phyloP scores from a whole-genome alignment of 441 rosid species.

The Gossypium lobatum region DNA sequence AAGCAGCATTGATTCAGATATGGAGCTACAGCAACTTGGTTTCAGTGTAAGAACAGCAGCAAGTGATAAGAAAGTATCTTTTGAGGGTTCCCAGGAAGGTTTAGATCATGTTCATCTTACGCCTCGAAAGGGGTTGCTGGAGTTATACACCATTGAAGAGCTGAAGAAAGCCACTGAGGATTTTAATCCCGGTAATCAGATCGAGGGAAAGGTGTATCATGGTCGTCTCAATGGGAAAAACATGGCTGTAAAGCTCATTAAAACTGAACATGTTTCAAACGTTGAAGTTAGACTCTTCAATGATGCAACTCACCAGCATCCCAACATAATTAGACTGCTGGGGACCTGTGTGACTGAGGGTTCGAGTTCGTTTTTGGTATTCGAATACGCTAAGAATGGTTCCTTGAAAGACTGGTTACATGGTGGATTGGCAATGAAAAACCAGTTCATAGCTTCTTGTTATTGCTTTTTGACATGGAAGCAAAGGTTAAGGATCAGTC shows the following conservation, averaged over 20 bases:
- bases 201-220: conserved; percentile 68
- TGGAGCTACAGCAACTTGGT: conserved; percentile 68
- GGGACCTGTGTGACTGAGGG: conserved; percentile 56
- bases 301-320: conserved; percentile 55
- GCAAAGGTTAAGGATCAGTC: conserved; percentile 83
- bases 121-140: conserved; percentile 41
- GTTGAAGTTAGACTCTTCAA: conserved; percentile 45
- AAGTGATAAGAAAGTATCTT: conserved; percentile 84
- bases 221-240: conserved; percentile 76
- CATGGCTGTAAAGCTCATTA: conserved; percentile 59
- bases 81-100: conserved; percentile 63
- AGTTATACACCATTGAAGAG: conserved; percentile 54
- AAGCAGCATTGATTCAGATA: conserved; percentile 32
- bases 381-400: conserved; percentile 82
- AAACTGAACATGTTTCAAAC: conserved; percentile 31
- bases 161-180: conserved; percentile 73
- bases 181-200: conserved; percentile 63
- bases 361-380: conserved; percentile 48
- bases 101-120: conserved; percentile 36
- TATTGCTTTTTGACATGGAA: conserved; percentile 84
- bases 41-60: conserved; percentile 67
- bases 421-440: conserved; percentile 86
- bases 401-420: conserved; percentile 90
- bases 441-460: conserved; percentile 86
- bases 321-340: conserved; percentile 62